A percentile compares a stretch with the other conserved stretches of the same genome.
These are phyloP conservation scores for Phytophthora lateralis DNA, from an alignment of 352 stramenopile species.

Conservation along the genomic window DNA sequence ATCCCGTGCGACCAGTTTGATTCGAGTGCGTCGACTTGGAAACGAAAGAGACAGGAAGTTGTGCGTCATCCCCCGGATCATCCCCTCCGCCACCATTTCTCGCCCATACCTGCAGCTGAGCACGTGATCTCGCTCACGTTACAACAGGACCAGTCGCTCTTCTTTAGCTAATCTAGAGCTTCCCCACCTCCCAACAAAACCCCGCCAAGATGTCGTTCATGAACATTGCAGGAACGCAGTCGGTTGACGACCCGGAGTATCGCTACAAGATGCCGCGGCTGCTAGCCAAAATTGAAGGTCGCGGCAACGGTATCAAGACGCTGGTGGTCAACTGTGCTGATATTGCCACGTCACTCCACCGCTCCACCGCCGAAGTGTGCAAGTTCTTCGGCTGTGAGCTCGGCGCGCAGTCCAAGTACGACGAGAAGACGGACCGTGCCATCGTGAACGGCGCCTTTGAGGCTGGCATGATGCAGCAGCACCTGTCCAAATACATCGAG, in stretches of 20 bases:
- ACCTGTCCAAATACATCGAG: slow-evolving; percentile 98
- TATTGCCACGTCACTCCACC: slow-evolving; percentile 93
- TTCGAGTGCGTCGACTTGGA: slow-evolving; percentile 76
- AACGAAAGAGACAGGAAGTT: slow-evolving; percentile 74
- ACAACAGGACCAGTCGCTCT: slow-evolving; percentile 37
- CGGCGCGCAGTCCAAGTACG: slow-evolving; percentile 98
- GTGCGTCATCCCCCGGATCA: slow-evolving; percentile 45
- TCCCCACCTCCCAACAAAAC: slow-evolving; percentile 2
- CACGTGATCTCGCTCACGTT: slow-evolving; percentile 47
- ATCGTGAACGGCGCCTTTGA: slow-evolving; percentile 98
- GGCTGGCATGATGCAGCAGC: slow-evolving; percentile 92
- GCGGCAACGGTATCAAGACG: slow-evolving; percentile 99
- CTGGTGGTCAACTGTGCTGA: slow-evolving; percentile 98
- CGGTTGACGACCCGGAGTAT: slow-evolving; percentile 95
- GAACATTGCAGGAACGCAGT: slow-evolving; percentile 90
- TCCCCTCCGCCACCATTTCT: slow-evolving; percentile 45
- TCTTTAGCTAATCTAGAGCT: slow-evolving; percentile 42
- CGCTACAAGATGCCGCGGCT: slow-evolving; percentile 99
- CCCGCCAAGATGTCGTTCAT: slow-evolving; percentile 80
- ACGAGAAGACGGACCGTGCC: slow-evolving; percentile 94
- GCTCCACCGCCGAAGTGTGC: slow-evolving; percentile 95
- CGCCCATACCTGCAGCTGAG: slow-evolving; percentile 10
- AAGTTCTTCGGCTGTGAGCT: slow-evolving; percentile 99
- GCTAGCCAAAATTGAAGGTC: slow-evolving; percentile 97
- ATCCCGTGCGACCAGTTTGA: slow-evolving; percentile 73